A percentile compares a stretch with the other conserved stretches of the same genome.
Conservation (phyloP, 2,329 filamentous ascomycete species). For the Beauveria medogensis region DNA sequence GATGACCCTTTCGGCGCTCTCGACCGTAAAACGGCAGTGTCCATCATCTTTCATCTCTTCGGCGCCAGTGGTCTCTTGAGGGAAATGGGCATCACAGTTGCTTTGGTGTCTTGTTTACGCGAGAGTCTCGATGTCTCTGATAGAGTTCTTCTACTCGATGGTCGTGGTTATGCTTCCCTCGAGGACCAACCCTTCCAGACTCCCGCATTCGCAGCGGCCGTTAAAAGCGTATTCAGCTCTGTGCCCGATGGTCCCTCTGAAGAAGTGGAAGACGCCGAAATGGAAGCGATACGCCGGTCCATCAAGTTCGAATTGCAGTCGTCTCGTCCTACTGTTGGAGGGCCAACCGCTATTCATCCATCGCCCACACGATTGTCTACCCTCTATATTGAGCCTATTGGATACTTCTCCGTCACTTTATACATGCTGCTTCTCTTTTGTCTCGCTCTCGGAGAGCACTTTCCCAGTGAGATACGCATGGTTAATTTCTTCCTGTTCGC, state of each 20-base stretch:
- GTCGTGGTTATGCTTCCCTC: background rate
- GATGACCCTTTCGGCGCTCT: slow-evolving; percentile 4
- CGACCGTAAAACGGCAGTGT: slow-evolving; percentile 4
- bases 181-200: slow-evolving; percentile 6
- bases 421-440: background rate
- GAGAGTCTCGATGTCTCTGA: slow-evolving; percentile 6
- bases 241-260: background rate
- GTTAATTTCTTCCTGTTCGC: background rate
- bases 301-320: background rate
- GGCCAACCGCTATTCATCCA: background rate
- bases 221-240: background rate
- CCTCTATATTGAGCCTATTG: background rate
- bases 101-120: background rate
- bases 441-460: slow-evolving; percentile 6
- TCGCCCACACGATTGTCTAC: background rate
- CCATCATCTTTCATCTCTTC: slow-evolving; percentile 5
- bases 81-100: slow-evolving; percentile 9
- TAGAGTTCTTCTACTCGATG: slow-evolving; percentile 4
- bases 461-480: background rate
- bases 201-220: background rate
- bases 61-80: slow-evolving; percentile 1
- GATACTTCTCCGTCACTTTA: background rate
- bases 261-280: slow-evolving; percentile 5
- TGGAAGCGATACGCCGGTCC: background rate
- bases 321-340: background rate